Evolutionary conservation across 805 yeast species (phyloP).

Genomic region (Candida michaelii): DNA sequence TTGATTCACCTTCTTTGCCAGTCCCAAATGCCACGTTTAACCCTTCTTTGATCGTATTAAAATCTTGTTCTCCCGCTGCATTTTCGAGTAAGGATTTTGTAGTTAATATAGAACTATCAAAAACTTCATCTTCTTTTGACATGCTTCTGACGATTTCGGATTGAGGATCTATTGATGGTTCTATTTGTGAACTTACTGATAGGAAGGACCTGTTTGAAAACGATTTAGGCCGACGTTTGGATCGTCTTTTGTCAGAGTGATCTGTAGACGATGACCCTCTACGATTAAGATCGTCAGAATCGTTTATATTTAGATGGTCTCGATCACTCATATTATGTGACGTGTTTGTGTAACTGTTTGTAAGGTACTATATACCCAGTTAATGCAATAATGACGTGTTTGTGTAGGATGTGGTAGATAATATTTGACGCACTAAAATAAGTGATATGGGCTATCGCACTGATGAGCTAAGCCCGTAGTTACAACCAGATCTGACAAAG

Average conservation of each 20-base stretch:
- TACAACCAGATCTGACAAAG: no score
- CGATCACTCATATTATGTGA: slow-evolving; percentile 1
- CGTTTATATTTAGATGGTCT: background rate
- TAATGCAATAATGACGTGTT: background rate
- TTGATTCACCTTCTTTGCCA: slow-evolving; percentile 17
- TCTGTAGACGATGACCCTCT: slow-evolving; percentile 5
- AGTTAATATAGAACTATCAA: background rate
- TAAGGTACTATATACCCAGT: background rate
- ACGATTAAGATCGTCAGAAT: background rate
- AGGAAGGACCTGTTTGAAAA: slow-evolving; percentile 1
- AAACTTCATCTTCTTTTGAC: background rate
- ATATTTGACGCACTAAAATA: no score
- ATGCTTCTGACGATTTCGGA: no score
- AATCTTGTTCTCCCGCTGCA: slow-evolving; percentile 28
- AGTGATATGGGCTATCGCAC: no score
- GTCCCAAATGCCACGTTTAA: slow-evolving; percentile 35
- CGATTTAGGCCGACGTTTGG: slow-evolving; percentile 5
- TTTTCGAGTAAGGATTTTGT: slow-evolving; percentile 22
- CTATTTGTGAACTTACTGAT: background rate
- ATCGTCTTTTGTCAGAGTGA: background rate
- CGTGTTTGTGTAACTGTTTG: background rate
- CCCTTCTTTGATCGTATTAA: slow-evolving; percentile 34
- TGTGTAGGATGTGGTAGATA: no score
- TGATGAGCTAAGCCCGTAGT: no score
- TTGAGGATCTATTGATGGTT: background rate